A percentile compares a stretch with the other conserved stretches of the same genome.
phyloP scores from a whole-genome alignment of 192 early-diverging fungal species.

The Podila minutissima region DNA sequence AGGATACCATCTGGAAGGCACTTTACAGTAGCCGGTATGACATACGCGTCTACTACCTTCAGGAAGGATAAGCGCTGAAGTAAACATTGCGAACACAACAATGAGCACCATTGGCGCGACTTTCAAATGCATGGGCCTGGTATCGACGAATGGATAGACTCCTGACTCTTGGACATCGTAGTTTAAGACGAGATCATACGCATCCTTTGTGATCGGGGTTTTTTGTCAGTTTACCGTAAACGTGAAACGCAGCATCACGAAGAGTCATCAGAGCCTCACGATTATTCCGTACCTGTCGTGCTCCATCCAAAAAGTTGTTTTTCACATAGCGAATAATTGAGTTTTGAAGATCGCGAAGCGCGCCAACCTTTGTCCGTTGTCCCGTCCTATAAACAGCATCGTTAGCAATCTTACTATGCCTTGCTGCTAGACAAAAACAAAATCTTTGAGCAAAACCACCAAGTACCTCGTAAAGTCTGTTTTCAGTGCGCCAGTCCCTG shows the following conservation, averaged over 20 bases:
- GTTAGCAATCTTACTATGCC: background rate
- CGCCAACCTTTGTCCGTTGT: slow-evolving; percentile 82
- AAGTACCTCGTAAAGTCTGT: slow-evolving; percentile 92
- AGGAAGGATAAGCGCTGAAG: slow-evolving; percentile 16
- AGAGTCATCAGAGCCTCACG: too few species aligned
- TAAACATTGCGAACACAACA: slow-evolving; percentile 33
- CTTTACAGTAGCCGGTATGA: background rate
- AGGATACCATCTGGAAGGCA: background rate
- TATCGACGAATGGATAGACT: slow-evolving; percentile 59
- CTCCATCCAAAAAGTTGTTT: slow-evolving; percentile 95
- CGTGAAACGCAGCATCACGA: too few species aligned
- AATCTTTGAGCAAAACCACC: too few species aligned
- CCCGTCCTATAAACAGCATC: slow-evolving; percentile 72
- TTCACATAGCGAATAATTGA: slow-evolving; percentile 88
- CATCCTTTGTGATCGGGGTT: slow-evolving; percentile 62
- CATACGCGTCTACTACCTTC: slow-evolving; percentile 39
- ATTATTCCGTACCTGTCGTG: slow-evolving; percentile 65
- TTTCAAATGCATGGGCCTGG: slow-evolving; percentile 64
- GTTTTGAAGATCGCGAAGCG: slow-evolving; percentile 82
- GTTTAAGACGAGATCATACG: slow-evolving; percentile 85
- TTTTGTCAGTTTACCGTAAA: slow-evolving; percentile 27
- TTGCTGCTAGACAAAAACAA: background rate
- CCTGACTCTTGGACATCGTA: slow-evolving; percentile 53
- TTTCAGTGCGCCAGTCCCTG: slow-evolving; percentile 97
- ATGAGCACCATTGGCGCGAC: slow-evolving; percentile 28